A percentile compares a stretch with the other conserved stretches of the same genome.
Conservation (phyloP, 176 grass and related monocot genomes). For the Cenchrus americanus region DNA sequence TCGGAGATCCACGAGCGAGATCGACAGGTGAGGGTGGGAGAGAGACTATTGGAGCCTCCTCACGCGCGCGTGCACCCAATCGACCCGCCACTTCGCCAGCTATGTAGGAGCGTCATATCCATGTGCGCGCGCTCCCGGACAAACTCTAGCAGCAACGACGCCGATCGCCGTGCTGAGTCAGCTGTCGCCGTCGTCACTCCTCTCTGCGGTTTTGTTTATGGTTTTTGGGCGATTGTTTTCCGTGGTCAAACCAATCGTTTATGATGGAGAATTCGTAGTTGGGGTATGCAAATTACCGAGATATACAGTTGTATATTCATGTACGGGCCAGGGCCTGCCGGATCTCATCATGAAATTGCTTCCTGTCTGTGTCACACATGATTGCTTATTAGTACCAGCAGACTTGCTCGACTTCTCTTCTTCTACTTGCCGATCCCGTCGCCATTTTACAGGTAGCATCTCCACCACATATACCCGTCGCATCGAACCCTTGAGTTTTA, state of each 20-base stretch:
- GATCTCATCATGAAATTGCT: constrained; percentile 13
- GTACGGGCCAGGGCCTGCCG: not conserved
- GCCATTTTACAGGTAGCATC: not conserved
- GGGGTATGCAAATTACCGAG: not conserved
- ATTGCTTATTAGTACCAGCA: not conserved
- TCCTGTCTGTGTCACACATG: not conserved
- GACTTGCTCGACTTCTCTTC: constrained; percentile 3
- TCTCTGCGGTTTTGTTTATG: not conserved
- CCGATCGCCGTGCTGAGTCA: not conserved
- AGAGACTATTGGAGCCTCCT: not conserved
- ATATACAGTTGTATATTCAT: not conserved
- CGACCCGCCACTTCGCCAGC: not conserved
- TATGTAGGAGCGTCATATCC: constrained; percentile 21
- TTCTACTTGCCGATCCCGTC: not conserved
- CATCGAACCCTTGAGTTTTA: not conserved
- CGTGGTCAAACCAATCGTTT: not conserved
- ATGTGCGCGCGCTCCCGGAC: constrained; percentile 24
- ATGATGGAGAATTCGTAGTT: not conserved
- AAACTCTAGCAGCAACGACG: too few relatives aligned
- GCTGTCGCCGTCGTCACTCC: not conserved
- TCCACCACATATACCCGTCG: not conserved
- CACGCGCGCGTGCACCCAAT: not conserved
- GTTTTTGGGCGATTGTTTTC: not conserved
- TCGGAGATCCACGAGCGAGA: constrained; percentile 1
- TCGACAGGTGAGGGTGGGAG: not conserved